Conservation (phyloP, 2,329 filamentous ascomycete genomes). For the Dendryphion nanum region DNA sequence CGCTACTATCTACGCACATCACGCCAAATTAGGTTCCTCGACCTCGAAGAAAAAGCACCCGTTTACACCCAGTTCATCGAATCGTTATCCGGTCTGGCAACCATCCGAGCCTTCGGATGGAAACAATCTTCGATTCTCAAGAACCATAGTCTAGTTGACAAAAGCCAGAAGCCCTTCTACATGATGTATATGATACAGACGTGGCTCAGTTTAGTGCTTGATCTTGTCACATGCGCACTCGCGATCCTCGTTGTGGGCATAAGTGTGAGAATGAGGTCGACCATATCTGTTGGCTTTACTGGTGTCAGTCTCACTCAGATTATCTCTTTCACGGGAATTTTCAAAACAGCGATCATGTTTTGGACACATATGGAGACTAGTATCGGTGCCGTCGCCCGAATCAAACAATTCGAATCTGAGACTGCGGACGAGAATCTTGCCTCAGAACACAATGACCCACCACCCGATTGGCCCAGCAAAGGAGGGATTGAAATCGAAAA, state of each 20-base stretch:
- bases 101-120: slow-evolving; percentile 51
- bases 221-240: slow-evolving; percentile 31
- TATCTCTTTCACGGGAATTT: slow-evolving; percentile 48
- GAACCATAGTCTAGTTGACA: slow-evolving; percentile 23
- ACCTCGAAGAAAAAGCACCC: slow-evolving; percentile 49
- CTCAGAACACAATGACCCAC: slow-evolving; percentile 15
- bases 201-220: slow-evolving; percentile 30
- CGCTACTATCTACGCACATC: slow-evolving; percentile 45
- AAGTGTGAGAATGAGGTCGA: slow-evolving; percentile 24
- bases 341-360: slow-evolving; percentile 45
- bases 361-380: slow-evolving; percentile 58
- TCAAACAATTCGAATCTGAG: slow-evolving; percentile 48
- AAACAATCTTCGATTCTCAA: slow-evolving; percentile 2
- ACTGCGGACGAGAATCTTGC: slow-evolving; percentile 41
- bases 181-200: slow-evolving; percentile 35
- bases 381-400: slow-evolving; percentile 53
- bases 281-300: slow-evolving; percentile 44
- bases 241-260: slow-evolving; percentile 34
- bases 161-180: slow-evolving; percentile 41
- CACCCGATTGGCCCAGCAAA: slow-evolving; percentile 11
- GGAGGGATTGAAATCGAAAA: slow-evolving; percentile 38
- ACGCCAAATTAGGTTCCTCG: slow-evolving; percentile 48
- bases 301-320: slow-evolving; percentile 52
- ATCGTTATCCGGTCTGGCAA: slow-evolving; percentile 44
- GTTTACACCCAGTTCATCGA: slow-evolving; percentile 52